Evolutionary conservation across 768 basidiomycete genomes (phyloP).

Genomic region (Boletus edulis): DNA sequence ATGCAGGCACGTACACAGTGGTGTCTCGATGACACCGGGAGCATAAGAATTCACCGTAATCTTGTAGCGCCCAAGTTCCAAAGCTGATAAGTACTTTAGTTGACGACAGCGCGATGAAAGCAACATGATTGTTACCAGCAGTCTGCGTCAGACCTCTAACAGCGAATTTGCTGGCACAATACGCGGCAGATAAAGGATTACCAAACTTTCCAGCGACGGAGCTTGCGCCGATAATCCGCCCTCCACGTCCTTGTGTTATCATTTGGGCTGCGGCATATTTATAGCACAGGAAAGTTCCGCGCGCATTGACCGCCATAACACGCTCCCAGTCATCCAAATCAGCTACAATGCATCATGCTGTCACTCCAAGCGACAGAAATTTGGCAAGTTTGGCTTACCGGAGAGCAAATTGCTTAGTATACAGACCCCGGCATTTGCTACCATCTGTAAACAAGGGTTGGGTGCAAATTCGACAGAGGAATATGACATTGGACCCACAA

Average conservation of each 20-base stretch:
- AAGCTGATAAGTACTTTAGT: constrained; percentile 2
- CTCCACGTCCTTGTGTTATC: constrained; percentile 50
- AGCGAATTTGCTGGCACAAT: constrained; percentile 41
- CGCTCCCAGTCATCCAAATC: constrained; percentile 39
- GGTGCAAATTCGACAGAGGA: background rate
- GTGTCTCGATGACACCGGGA: constrained; percentile 33
- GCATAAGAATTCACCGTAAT: constrained; percentile 44
- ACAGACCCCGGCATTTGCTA: constrained; percentile 25
- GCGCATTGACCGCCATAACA: constrained; percentile 49
- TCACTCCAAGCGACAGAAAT: background rate
- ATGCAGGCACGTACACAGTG: constrained; percentile 26
- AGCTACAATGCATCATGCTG: constrained; percentile 19
- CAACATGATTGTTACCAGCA: constrained; percentile 25
- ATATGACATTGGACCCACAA: constrained; percentile 31
- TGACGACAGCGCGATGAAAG: background rate
- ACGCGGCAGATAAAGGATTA: constrained; percentile 12
- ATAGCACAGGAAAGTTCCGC: constrained; percentile 60
- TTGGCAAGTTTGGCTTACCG: background rate
- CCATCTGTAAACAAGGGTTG: constrained; percentile 15
- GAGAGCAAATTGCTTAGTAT: background rate
- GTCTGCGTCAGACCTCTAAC: constrained; percentile 41
- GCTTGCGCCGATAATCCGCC: constrained; percentile 50
- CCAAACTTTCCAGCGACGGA: constrained; percentile 12
- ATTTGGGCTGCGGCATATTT: constrained; percentile 63
- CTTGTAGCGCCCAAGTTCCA: constrained; percentile 32